These are phyloP conservation scores for Miscanthus lutarioriparius DNA, from an alignment of 176 grass and related monocot genomes.

Conservation along the genomic window DNA sequence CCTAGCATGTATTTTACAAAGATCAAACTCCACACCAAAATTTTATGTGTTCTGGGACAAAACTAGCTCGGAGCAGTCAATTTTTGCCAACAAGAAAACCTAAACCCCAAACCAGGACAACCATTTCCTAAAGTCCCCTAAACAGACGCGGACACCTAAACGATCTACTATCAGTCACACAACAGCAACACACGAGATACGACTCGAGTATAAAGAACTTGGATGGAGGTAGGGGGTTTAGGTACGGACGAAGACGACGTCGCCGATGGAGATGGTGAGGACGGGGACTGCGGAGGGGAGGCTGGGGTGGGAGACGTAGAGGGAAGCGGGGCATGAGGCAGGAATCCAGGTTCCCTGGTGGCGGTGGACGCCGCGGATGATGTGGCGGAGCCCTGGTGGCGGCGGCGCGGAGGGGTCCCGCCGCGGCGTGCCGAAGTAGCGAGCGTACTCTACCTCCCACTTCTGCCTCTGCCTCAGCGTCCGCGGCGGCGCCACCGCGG, in stretches of 20 bases:
- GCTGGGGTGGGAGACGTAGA: slow-evolving; percentile 36
- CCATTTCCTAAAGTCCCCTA: background rate
- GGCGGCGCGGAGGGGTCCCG: slow-evolving; percentile 9
- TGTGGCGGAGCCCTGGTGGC: slow-evolving; percentile 40
- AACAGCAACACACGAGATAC: background rate
- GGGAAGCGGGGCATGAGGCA: slow-evolving; percentile 31
- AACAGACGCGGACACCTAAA: background rate
- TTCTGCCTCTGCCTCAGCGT: slow-evolving; percentile 4
- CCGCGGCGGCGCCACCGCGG: background rate
- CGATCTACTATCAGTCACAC: background rate
- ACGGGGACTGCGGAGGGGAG: slow-evolving; percentile 18
- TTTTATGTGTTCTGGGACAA: background rate
- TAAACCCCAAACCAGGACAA: background rate
- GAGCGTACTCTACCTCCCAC: slow-evolving; percentile 66
- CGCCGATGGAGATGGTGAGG: slow-evolving; percentile 59
- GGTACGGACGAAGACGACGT: slow-evolving; percentile 52
- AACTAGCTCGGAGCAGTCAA: background rate
- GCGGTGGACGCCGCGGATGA: slow-evolving; percentile 31
- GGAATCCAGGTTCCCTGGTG: slow-evolving; percentile 59
- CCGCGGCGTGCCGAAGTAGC: slow-evolving; percentile 58
- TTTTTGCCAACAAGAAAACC: background rate
- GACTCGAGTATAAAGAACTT: background rate
- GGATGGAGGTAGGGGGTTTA: background rate
- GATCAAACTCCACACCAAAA: background rate
- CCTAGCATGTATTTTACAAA: background rate